Base-by-base conservation (phyloP, 768 basidiomycete species). In the Steccherinum ochraceum region DNA sequence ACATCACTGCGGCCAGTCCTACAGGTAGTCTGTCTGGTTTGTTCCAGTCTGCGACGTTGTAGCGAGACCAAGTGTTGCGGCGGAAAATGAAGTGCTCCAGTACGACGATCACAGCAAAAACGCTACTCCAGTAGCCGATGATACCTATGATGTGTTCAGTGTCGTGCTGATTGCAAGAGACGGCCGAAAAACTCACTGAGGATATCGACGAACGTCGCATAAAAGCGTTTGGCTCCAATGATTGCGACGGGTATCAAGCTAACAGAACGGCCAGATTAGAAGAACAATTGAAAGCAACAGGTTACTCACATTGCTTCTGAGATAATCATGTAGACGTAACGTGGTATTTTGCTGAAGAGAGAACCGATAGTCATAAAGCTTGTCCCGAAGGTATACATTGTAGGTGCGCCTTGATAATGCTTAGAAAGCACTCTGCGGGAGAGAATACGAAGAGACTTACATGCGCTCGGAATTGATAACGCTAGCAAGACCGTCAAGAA, bases 331-430 rank as follows among this genome's bases (percentile, higher is more conserved):
- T 72, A 74, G 5, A 78, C 64, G 66, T 73, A 78, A 27, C 77
- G 69, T 4, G 77, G 77, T 18, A 76, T 63, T 27, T 61, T 52
- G 26, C 61, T 54, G 43, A 72, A 67, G 56, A 61, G 63, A 7
- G 52, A 52, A 4, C 63, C 57, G 13, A 73, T 54, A 10, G 71
- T 61, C 73, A 74, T 73, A 49, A 74, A 61, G 41, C 73, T 74
- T 18, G 77, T 73, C 18, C 71, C 68, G 58, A 74, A 77, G 12
- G 74, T 74, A 60, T 83, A 83, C 69, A 82, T 79, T 35, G 78
- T 78, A 0, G 80, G 80, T 1, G 78, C 78, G 35, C 30, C 30
- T 35, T 7, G n/a, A n/a, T n/a, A n/a, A n/a, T n/a, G n/a, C n/a
- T n/a, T n/a, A n/a, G n/a, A n/a, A n/a, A n/a, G n/a, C n/a, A n/a